Conservation (phyloP, 331 rosid species). For the Telfairia occidentalis region DNA sequence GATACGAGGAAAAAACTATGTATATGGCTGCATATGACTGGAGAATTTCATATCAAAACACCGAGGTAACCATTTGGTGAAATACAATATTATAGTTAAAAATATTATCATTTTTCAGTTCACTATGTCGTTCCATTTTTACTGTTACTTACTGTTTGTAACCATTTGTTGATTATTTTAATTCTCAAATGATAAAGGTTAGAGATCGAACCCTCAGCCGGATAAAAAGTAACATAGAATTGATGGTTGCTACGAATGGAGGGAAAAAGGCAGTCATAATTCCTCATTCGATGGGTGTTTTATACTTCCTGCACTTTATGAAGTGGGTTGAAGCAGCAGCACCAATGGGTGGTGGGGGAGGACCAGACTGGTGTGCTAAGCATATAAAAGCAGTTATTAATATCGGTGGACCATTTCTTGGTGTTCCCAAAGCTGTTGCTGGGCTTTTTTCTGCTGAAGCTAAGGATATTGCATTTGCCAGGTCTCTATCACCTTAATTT, state of each 20-base stretch:
- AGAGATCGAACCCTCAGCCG: constrained; percentile 83
- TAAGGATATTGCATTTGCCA: constrained; percentile 84
- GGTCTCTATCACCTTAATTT: constrained; percentile 29
- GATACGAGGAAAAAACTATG: constrained; percentile 90
- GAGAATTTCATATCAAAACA: constrained; percentile 78
- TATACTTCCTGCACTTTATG: constrained; percentile 90
- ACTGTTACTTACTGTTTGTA: neutral
- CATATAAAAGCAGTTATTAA: constrained; percentile 78
- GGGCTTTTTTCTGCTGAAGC: constrained; percentile 96
- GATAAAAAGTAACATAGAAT: constrained; percentile 70
- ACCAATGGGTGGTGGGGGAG: constrained; percentile 97
- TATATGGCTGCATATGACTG: constrained; percentile 97
- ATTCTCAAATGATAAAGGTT: constrained; percentile 35
- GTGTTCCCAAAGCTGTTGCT: constrained; percentile 79
- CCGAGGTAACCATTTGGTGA: constrained; percentile 44
- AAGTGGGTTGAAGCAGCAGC: constrained; percentile 94
- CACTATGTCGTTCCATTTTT: neutral
- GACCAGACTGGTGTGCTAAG: constrained; percentile 83
- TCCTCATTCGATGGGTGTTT: constrained; percentile 94
- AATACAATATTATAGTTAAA: neutral
- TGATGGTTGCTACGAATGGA: constrained; percentile 76
- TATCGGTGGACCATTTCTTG: constrained; percentile 91
- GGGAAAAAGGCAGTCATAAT: constrained; percentile 81
- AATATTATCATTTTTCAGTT: neutral
- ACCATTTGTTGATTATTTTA: neutral